Percentiles rank a stretch among this genome's conserved stretches.
phyloP scores from a whole-genome alignment of 495 filamentous ascomycete species.

The Hyphodiscus hymeniophilus region DNA sequence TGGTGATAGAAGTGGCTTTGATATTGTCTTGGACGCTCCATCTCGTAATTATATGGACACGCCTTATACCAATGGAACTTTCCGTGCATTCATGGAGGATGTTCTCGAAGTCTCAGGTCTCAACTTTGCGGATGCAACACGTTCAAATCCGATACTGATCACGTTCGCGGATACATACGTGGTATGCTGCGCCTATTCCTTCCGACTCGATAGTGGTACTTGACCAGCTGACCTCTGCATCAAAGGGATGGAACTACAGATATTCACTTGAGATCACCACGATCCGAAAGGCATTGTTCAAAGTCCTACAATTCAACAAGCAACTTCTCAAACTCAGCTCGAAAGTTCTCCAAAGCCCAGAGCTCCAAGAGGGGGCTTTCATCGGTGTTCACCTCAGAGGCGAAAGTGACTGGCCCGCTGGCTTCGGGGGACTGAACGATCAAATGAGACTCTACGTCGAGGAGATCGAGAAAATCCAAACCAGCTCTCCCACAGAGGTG shows the following conservation, averaged over 20 bases:
- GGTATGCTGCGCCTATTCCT: no score
- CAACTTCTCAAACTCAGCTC: not conserved
- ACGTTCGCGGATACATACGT: constrained; percentile 6
- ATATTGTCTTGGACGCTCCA: not conserved
- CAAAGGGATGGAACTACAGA: constrained; percentile 5
- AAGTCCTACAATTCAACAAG: constrained; percentile 4
- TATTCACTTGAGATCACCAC: not conserved
- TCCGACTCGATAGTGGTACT: no score
- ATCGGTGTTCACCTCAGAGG: constrained; percentile 8
- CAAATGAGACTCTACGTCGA: constrained; percentile 3
- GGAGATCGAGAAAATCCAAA: constrained; percentile 1
- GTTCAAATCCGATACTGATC: not conserved
- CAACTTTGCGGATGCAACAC: not conserved
- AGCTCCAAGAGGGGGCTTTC: constrained; percentile 1
- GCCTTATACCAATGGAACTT: constrained; percentile 2
- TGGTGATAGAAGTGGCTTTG: constrained; percentile 1
- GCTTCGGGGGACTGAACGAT: not conserved
- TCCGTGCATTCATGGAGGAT: not conserved
- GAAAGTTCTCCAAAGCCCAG: not conserved
- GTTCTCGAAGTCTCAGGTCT: not conserved
- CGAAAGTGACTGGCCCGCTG: constrained; percentile 6
- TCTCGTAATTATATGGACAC: not conserved
- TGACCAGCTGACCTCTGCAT: no score
- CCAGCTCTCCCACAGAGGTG: not conserved
- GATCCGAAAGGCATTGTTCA: constrained; percentile 8